Conservation (phyloP, 495 filamentous ascomycete genomes). For the Tuber magnatum region DNA sequence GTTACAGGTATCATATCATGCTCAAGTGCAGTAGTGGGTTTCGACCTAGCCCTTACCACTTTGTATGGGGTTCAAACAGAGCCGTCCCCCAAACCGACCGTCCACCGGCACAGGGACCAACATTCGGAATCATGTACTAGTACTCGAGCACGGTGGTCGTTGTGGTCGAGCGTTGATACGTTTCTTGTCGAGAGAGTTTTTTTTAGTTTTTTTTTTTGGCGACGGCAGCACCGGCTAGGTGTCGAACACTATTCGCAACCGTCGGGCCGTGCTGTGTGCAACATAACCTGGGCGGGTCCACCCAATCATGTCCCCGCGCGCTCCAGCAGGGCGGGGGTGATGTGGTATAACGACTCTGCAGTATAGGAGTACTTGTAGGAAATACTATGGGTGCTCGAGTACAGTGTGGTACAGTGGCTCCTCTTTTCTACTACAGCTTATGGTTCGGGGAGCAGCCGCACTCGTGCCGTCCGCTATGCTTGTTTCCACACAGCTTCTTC, state of each 20-base stretch:
- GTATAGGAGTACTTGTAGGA: too few relatives aligned
- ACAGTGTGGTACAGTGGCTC: not conserved
- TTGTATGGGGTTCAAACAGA: too few relatives aligned
- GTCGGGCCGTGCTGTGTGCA: not conserved
- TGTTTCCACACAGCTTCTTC: not conserved
- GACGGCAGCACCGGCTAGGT: too few relatives aligned
- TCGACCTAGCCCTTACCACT: too few relatives aligned
- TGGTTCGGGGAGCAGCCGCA: not conserved
- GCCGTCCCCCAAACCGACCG: too few relatives aligned
- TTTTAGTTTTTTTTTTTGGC: too few relatives aligned
- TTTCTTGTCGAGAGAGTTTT: not conserved
- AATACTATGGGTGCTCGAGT: not conserved
- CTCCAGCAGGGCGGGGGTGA: not conserved
- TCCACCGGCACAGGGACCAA: too few relatives aligned
- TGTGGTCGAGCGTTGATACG: not conserved
- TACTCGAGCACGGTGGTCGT: too few relatives aligned
- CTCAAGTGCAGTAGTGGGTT: too few relatives aligned
- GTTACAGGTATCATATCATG: too few relatives aligned
- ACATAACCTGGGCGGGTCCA: not conserved
- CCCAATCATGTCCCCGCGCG: not conserved
- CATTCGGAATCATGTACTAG: too few relatives aligned
- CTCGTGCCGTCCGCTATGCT: not conserved
- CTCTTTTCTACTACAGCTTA: not conserved
- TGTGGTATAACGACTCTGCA: not conserved
- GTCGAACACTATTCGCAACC: not conserved